Evolutionary conservation across 306 rosid species (phyloP).

Genomic region (Vicia faba): DNA sequence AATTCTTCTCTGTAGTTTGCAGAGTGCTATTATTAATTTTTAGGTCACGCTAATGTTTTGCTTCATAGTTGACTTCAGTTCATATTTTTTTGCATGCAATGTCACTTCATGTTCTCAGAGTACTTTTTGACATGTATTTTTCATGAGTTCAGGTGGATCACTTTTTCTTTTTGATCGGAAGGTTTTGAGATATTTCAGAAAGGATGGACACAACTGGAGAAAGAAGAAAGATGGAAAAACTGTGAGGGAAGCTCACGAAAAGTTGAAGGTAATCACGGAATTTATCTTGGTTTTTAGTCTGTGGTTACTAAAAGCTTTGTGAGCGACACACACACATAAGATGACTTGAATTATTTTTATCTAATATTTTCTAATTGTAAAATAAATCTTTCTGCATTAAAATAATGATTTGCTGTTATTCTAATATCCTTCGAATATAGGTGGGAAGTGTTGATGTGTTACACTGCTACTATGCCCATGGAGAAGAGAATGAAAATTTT

Average conservation of each 20-base stretch:
- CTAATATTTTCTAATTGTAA: conserved; percentile 17
- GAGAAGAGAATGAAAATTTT: conserved; percentile 84
- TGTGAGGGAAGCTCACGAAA: conserved; percentile 93
- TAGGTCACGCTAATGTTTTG: conserved; percentile 26
- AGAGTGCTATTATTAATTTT: conserved; percentile 1
- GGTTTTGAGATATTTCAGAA: conserved; percentile 85
- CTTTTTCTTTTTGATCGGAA: conserved; percentile 87
- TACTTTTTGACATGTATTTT: conserved; percentile 40
- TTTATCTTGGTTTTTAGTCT: conserved; percentile 31
- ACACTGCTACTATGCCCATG: conserved; percentile 94
- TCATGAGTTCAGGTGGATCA: conserved; percentile 74
- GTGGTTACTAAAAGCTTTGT: conserved; percentile 20
- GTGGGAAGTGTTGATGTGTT: conserved; percentile 83
- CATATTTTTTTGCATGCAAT: conserved; percentile 29
- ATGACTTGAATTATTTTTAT: conserved; percentile 5
- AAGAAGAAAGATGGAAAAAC: conserved; percentile 92
- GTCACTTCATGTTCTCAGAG: conserved; percentile 24
- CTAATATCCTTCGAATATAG: conserved; percentile 52
- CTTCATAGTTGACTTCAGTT: not conserved
- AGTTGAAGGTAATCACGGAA: conserved; percentile 66
- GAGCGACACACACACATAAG: not conserved
- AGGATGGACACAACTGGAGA: conserved; percentile 93
- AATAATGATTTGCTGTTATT: conserved; percentile 34
- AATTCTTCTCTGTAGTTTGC: conserved; percentile 8
- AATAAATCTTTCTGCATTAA: conserved; percentile 17